Evolutionary conservation across 1,139 yeast genomes (phyloP).

Genomic region (Hemisphaericaspora xylanilytica): DNA sequence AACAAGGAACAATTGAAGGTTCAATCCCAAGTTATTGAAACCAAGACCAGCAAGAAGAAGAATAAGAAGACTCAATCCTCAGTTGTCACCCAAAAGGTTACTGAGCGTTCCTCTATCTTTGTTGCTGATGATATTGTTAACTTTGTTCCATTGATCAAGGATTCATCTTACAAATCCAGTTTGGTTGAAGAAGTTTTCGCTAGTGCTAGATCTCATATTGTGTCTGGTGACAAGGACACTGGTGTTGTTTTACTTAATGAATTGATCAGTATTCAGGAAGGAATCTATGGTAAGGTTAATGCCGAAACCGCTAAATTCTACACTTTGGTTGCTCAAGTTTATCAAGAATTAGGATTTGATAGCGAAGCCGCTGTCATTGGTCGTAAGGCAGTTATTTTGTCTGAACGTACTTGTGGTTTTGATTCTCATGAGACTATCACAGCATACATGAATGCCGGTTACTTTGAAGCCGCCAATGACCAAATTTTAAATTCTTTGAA

Average conservation of each 20-base stretch:
- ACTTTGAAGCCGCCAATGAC: constrained; percentile 61
- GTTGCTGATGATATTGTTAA: constrained; percentile 60
- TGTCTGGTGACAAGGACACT: constrained; percentile 35
- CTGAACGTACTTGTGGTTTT: constrained; percentile 78
- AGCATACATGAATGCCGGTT: constrained; percentile 72
- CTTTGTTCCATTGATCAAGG: constrained; percentile 72
- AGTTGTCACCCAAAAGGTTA: constrained; percentile 21
- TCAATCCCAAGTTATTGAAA: constrained; percentile 17
- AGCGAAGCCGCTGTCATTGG: constrained; percentile 65
- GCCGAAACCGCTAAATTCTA: constrained; percentile 75
- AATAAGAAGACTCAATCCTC: constrained; percentile 35
- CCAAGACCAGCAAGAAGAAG: constrained; percentile 17
- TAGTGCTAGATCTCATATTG: constrained; percentile 55
- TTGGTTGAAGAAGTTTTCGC: constrained; percentile 79
- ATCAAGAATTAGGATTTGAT: constrained; percentile 57
- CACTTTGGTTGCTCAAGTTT: constrained; percentile 61
- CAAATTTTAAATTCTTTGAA: constrained; percentile 62
- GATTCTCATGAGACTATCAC: constrained; percentile 78
- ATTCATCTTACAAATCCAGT: constrained; percentile 62
- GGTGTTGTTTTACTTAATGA: constrained; percentile 65
- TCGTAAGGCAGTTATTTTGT: constrained; percentile 68
- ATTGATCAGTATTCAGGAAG: constrained; percentile 72
- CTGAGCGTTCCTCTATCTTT: constrained; percentile 43
- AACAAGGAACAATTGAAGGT: constrained; percentile 20
- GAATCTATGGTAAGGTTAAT: constrained; percentile 79